Base-by-base conservation (phyloP, 2,329 filamentous ascomycete species). In the Ceratocystis papillata region DNA sequence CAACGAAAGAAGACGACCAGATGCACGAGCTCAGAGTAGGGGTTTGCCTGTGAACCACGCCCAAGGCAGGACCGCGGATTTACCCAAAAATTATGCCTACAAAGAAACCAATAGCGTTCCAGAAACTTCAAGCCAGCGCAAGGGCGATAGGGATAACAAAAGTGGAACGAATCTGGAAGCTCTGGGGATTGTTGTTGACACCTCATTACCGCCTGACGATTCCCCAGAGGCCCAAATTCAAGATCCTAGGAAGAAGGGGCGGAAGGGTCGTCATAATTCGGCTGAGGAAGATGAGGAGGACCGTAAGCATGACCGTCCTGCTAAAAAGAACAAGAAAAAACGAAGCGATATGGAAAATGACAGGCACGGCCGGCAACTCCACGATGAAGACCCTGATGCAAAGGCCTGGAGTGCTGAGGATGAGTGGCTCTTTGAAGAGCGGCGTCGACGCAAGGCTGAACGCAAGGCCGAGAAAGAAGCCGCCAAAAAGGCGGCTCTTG, bases 401-500 rank as follows among this genome's bases (percentile, higher is more conserved):
- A 50, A 50, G 22, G 64, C 61, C 12, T 68, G 67, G 67, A 63
- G 46, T 28, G 55, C 50, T 7, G 64, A 68, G 63, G 63, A 68
- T 48, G 67, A 68, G 10, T 46, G 61, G 53, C 28, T 48, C 7
- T 63, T 68, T 41, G 64, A 68, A 48, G 55, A 62, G 46, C 65
- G 65, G 28, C 60, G 61, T 8, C 30, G 60, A 45, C 59, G 53
- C 37, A 68, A 68, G 63, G 67, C 67, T 6, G 64, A 64, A 4
- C 63, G 67, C 15, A 68, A 62, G 28, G 59, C 63, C n/a, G 67
- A 63, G 25, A 68, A 68, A 45, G 67, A 68, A 30, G 64, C 67
- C 17, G 60, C 44, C 10, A 68, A 65, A 57, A 37, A 41, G 28
- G 67, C 67, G 4, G 60, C 64, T 17, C 48, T 62, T 3, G 67